Conservation (phyloP, 768 basidiomycete species). For the Lactifluus subvellereus region DNA sequence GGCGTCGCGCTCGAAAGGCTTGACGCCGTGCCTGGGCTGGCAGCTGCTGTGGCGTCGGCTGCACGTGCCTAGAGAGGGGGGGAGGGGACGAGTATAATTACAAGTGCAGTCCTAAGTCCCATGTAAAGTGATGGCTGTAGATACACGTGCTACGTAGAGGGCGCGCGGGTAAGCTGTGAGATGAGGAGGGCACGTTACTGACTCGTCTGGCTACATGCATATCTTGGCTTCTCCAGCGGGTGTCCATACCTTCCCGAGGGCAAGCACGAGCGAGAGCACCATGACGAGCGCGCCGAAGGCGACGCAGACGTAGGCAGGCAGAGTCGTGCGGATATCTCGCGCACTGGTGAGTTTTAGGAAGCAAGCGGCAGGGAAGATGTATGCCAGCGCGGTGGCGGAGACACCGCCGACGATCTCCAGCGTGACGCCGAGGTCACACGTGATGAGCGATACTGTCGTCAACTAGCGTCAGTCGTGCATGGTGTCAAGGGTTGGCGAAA, state of each 20-base stretch:
- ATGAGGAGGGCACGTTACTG: background rate
- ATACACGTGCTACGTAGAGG: conserved; percentile 12
- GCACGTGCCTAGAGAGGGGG: background rate
- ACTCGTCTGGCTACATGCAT: conserved; percentile 43
- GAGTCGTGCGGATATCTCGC: conserved; percentile 58
- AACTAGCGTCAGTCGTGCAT: background rate
- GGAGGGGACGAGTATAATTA: background rate
- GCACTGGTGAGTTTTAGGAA: conserved; percentile 68
- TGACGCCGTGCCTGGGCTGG: conserved; percentile 31
- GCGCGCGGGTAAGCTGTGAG: background rate
- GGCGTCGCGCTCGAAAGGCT: conserved; percentile 62
- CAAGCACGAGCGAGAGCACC: conserved; percentile 69
- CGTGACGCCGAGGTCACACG: conserved; percentile 97
- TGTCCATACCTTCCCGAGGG: conserved; percentile 74
- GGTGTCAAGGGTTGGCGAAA: background rate
- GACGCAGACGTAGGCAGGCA: conserved; percentile 70
- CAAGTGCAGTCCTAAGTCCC: conserved; percentile 6
- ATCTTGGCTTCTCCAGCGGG: conserved; percentile 65
- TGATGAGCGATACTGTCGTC: conserved; percentile 73
- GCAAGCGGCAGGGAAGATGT: conserved; percentile 86
- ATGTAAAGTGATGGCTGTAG: conserved; percentile 16
- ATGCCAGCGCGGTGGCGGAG: conserved; percentile 86
- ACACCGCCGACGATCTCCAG: conserved; percentile 98
- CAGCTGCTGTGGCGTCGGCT: conserved; percentile 1
- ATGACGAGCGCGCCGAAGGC: conserved; percentile 73